Evolutionary conservation across 441 rosid species (phyloP).

Genomic region (Jatropha podagrica): DNA sequence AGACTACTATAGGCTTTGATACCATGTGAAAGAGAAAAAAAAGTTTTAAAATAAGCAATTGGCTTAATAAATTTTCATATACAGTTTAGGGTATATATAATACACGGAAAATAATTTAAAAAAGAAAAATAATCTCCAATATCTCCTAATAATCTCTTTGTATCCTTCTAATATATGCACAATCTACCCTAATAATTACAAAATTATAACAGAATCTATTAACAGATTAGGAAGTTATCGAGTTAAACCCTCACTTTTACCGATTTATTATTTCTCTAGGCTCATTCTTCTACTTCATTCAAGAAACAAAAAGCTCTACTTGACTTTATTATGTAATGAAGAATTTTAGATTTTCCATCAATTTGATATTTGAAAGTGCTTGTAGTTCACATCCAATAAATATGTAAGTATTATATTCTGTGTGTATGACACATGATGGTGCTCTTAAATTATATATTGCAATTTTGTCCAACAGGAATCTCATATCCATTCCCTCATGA

Average conservation of each 20-base stretch:
- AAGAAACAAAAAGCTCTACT: not conserved
- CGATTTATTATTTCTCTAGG: not conserved
- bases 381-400: slow-evolving; percentile 10
- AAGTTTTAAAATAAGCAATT: no score
- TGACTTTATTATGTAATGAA: slow-evolving; percentile 1
- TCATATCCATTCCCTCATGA: slow-evolving; percentile 98
- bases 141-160: no score
- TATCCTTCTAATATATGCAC: no score
- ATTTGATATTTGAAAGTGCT: not conserved
- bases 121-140: no score
- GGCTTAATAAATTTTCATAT: no score
- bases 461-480: slow-evolving; percentile 66
- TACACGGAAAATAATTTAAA: no score
- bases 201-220: no score
- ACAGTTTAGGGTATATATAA: no score
- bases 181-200: no score
- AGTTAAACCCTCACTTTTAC: not conserved
- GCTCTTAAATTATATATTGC: not conserved
- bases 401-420: not conserved
- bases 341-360: slow-evolving; percentile 9
- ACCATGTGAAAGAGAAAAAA: no score
- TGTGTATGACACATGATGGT: not conserved
- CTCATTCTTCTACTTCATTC: not conserved
- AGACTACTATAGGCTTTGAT: no score
- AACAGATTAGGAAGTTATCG: not conserved